Percentiles rank a stretch among this genome's conserved stretches.
Evolutionary conservation across 148 eudicot genomes (phyloP).

Genomic region (Rhododendron henanense): DNA sequence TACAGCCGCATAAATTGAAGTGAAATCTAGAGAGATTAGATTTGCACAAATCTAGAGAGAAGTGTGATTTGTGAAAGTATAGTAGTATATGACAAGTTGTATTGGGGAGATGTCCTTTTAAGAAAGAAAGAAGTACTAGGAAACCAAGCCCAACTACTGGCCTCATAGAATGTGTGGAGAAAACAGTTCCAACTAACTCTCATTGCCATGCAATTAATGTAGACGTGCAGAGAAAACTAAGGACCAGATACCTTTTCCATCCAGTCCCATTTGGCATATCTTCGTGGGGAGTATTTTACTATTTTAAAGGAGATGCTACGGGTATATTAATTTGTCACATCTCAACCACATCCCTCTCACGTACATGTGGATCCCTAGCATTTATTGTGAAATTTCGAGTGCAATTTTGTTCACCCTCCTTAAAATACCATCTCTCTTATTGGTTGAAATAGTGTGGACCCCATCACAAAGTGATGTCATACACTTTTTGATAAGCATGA

Average conservation of each 20-base stretch:
- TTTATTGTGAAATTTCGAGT: too few relatives aligned
- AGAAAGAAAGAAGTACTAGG: neutral
- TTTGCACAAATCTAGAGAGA: neutral
- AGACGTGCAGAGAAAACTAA: neutral
- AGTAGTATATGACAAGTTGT: neutral
- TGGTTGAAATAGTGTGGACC: too few relatives aligned
- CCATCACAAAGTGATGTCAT: too few relatives aligned
- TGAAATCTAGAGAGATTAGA: neutral
- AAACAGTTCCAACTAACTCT: neutral
- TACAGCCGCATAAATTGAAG: neutral
- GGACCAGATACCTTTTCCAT: neutral
- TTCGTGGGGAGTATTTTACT: neutral
- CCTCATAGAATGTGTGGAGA: neutral
- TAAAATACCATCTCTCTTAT: too few relatives aligned
- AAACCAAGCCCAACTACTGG: neutral
- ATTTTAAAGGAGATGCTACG: too few relatives aligned
- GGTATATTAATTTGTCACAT: too few relatives aligned
- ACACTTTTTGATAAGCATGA: too few relatives aligned
- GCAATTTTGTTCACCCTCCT: too few relatives aligned
- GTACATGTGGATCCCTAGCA: too few relatives aligned
- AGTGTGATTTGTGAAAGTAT: neutral
- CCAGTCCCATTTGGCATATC: neutral
- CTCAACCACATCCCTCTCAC: too few relatives aligned
- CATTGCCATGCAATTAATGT: neutral
- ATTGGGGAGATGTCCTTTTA: neutral